phyloP scores from a whole-genome alignment of 2,329 filamentous ascomycete genomes.

The Chaetomium olivaceum region DNA sequence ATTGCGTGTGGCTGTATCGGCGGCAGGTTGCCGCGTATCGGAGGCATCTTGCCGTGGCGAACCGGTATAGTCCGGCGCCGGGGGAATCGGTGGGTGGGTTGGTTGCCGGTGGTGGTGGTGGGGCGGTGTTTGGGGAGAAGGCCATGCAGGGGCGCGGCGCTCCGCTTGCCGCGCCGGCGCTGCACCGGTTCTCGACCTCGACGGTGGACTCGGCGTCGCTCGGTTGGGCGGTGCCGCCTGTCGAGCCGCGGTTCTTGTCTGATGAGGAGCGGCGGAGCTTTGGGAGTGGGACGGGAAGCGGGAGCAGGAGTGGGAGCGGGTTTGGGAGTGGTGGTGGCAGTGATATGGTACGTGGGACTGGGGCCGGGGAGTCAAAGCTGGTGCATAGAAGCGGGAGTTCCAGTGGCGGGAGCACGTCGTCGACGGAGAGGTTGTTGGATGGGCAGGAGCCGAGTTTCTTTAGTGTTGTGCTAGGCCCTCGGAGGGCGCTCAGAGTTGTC shows the following conservation, averaged over 20 bases:
- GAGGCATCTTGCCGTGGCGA: conserved; percentile 65
- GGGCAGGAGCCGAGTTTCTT: conserved; percentile 61
- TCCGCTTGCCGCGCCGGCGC: not conserved
- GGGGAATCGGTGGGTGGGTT: not conserved
- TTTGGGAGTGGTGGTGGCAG: conserved; percentile 26
- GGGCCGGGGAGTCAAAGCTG: not conserved
- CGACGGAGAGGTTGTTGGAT: conserved; percentile 42
- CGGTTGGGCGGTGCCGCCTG: conserved; percentile 28
- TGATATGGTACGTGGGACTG: conserved; percentile 5
- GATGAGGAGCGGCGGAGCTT: conserved; percentile 28
- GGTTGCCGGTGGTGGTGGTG: not conserved
- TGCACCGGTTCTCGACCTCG: conserved; percentile 13
- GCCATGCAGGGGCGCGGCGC: not conserved
- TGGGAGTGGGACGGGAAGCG: conserved; percentile 15
- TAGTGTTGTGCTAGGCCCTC: conserved; percentile 62
- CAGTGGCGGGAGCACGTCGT: conserved; percentile 41
- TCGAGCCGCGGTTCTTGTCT: conserved; percentile 30
- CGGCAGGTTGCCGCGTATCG: conserved; percentile 71
- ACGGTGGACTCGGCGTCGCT: conserved; percentile 10
- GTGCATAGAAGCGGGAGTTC: conserved; percentile 39
- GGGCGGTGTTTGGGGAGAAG: not conserved
- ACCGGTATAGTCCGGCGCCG: conserved; percentile 47
- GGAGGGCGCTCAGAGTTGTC: conserved; percentile 64
- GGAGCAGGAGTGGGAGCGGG: conserved; percentile 26
- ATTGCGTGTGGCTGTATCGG: conserved; percentile 72